Evolutionary conservation across 2,329 filamentous ascomycete species (phyloP), one percentile per base, ranked within the genome.

Genomic region (Penicillium decumbens): DNA sequence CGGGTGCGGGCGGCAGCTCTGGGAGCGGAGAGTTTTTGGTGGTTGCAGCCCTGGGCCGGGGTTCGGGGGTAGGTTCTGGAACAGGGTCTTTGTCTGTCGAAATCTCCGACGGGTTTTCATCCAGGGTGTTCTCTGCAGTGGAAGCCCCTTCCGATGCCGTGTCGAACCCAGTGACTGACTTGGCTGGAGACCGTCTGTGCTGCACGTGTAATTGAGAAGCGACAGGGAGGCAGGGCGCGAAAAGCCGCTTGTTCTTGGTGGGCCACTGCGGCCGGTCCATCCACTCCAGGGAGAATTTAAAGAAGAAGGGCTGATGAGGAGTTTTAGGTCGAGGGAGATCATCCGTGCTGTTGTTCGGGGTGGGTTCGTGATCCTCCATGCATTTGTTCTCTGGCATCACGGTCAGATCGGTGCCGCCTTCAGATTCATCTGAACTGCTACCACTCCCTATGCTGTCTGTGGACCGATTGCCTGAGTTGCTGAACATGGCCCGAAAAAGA

Each of bases 281-380:
- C 76, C 77, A 84, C 63, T 87, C 83, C n/a, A 87, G 71, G 1
- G 82, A 84, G 63, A 87, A 87, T 51, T 81, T 83, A 73, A 87
- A 87, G 54, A 76, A 81, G 57, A 79, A 82, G 35, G 72, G 74
- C 49, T 80, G 79, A 56, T 81, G 79, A 41, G 67, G 68, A n/a
- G 64, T 68, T 40, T 63, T 72, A 53, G 63, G 71, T 35, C 65
- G 67, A 29, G 51, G 47, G 23, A 64, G 53, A 40, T 68, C 60
- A 27, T 58, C 59, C 10, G 59, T 52, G 39, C 50, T 55, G 45
- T 39, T 56, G 28, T 59, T 60, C 8, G 55, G 51, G 24, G 51
- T 49, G 18, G 58, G 55, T 45, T 60, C 55, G 39, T 60, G 59
- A 35, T 61, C 56, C 49, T 72, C 58, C 53, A 65, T 38, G 47